These are phyloP conservation scores for Murraya koenigii DNA, from an alignment of 345 rosid species.

Conservation along the genomic window DNA sequence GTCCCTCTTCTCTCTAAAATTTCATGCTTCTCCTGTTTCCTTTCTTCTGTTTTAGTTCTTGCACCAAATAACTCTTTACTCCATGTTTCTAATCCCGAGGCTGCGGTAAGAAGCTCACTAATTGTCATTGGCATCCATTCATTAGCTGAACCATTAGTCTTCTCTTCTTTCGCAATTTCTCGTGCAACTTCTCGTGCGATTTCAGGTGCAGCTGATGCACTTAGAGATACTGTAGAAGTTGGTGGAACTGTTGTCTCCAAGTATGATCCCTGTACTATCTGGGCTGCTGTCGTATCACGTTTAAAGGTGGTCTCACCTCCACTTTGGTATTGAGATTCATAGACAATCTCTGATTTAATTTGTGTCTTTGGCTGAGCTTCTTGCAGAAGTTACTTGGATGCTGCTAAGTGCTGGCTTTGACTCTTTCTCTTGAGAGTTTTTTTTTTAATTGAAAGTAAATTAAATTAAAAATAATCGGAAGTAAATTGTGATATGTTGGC, in stretches of 20 bases:
- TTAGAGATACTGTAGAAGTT: slow-evolving; percentile 14
- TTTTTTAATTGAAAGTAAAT: no score
- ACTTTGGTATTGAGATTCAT: slow-evolving; percentile 7
- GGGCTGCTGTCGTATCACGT: slow-evolving; percentile 10
- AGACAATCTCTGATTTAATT: slow-evolving; percentile 13
- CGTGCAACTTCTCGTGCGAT: slow-evolving; percentile 16
- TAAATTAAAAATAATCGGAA: no score
- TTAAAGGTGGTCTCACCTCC: slow-evolving; percentile 10
- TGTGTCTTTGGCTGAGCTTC: slow-evolving; percentile 25
- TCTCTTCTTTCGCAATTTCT: slow-evolving; percentile 17
- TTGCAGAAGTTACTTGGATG: slow-evolving; percentile 6
- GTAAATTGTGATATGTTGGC: no score
- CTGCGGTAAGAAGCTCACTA: slow-evolving; percentile 26
- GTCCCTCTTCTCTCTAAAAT: slow-evolving; percentile 19
- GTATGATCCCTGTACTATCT: slow-evolving; percentile 14
- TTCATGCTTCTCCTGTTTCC: slow-evolving; percentile 32
- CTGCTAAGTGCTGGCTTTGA: slow-evolving; percentile 6
- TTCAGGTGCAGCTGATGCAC: slow-evolving; percentile 12
- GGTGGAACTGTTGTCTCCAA: background rate
- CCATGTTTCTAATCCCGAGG: slow-evolving; percentile 25
- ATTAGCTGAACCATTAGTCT: slow-evolving; percentile 9
- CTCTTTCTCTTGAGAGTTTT: slow-evolving; percentile 9
- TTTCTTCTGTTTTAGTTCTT: slow-evolving; percentile 21
- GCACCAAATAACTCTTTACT: slow-evolving; percentile 21
- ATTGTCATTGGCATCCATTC: slow-evolving; percentile 24